A percentile compares a stretch with the other conserved stretches of the same genome.
Evolutionary conservation across 2,329 filamentous ascomycete species (phyloP).

Genomic region (Acarospora socialis): DNA sequence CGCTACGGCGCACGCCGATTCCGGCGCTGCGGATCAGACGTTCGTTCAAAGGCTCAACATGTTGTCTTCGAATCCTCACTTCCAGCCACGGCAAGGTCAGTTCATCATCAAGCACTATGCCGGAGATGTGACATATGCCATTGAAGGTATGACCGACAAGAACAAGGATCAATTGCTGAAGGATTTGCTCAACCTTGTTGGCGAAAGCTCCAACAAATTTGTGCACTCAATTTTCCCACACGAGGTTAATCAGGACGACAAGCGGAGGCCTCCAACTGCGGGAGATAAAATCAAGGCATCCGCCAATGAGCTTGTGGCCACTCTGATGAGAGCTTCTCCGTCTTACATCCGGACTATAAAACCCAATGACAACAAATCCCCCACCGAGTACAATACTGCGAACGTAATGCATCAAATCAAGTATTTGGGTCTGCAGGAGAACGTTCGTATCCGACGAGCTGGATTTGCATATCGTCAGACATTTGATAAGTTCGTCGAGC

Average conservation of each 20-base stretch:
- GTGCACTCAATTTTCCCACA: slow-evolving; percentile 81
- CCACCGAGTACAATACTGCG: slow-evolving; percentile 75
- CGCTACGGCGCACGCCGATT: slow-evolving; percentile 94
- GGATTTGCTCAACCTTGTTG: slow-evolving; percentile 77
- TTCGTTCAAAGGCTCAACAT: slow-evolving; percentile 90
- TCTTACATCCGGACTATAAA: slow-evolving; percentile 99
- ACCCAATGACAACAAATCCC: slow-evolving; percentile 97
- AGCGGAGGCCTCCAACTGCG: slow-evolving; percentile 81
- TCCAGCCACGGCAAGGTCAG: slow-evolving; percentile 81
- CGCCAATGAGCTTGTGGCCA: slow-evolving; percentile 86
- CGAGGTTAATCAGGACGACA: slow-evolving; percentile 90
- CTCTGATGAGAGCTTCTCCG: slow-evolving; percentile 91
- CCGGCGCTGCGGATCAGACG: slow-evolving; percentile 82
- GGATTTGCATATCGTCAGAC: slow-evolving; percentile 95
- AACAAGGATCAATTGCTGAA: slow-evolving; percentile 97
- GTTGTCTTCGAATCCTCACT: slow-evolving; percentile 73
- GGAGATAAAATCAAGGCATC: slow-evolving; percentile 93
- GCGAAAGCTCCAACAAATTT: slow-evolving; percentile 70
- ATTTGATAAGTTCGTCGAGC: slow-evolving; percentile 95
- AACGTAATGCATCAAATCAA: slow-evolving; percentile 98
- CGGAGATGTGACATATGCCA: slow-evolving; percentile 85
- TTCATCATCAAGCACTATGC: slow-evolving; percentile 99
- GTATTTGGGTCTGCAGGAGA: slow-evolving; percentile 97
- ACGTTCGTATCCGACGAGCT: slow-evolving; percentile 89
- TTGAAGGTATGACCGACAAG: slow-evolving; percentile 97